These are phyloP conservation scores for Pichia sp. DNA, from an alignment of 1,139 yeast genomes.

Conservation along the genomic window DNA sequence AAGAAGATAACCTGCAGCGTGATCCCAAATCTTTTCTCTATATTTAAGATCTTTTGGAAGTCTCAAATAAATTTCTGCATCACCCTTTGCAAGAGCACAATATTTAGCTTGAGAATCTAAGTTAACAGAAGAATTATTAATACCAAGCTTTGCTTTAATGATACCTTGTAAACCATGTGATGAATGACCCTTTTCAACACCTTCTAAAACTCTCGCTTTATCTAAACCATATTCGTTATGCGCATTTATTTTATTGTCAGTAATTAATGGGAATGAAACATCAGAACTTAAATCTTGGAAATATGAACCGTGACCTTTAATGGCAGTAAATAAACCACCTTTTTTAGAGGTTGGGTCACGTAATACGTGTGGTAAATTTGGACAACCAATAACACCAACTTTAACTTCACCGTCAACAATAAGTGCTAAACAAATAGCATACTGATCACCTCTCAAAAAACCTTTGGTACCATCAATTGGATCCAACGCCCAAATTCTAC, in stretches of 20 bases:
- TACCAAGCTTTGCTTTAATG: constrained; percentile 63
- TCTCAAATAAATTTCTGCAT: constrained; percentile 87
- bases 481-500: constrained; percentile 94
- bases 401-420: constrained; percentile 80
- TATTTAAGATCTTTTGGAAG: constrained; percentile 72
- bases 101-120: constrained; percentile 96
- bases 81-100: constrained; percentile 84
- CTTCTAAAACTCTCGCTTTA: constrained; percentile 74
- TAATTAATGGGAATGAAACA: constrained; percentile 34
- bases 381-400: constrained; percentile 94
- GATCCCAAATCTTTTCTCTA: constrained; percentile 97
- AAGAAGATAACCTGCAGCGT: constrained; percentile 89
- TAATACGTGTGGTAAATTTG: constrained; percentile 64
- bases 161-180: constrained; percentile 81
- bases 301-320: constrained; percentile 67
- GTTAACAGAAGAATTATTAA: constrained; percentile 51
- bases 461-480: constrained; percentile 99
- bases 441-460: constrained; percentile 90
- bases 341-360: constrained; percentile 31
- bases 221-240: constrained; percentile 38
- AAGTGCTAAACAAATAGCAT: constrained; percentile 89
- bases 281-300: constrained; percentile 42
- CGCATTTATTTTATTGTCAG: constrained; percentile 35
- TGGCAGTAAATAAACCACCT: constrained; percentile 76
- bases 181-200: constrained; percentile 95